Base-by-base conservation (phyloP, 441 rosid species). In the California macrophylla region DNA sequence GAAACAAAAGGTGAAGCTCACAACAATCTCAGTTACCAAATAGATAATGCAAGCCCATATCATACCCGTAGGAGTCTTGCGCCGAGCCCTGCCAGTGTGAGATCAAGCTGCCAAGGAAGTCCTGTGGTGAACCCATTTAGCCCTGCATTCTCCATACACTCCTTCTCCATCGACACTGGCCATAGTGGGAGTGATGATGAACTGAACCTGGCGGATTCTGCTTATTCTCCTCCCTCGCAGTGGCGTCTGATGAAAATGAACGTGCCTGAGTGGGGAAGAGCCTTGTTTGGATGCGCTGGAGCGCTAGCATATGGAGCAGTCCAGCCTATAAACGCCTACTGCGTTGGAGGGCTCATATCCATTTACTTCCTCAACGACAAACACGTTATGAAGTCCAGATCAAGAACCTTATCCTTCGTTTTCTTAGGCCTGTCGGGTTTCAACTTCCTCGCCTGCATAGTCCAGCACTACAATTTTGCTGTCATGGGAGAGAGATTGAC, bases 401-500 rank as follows among this genome's bases (percentile, higher is more conserved):
- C 88, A 8, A 80, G 78, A 64, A 82, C 34, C 63, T 79, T 83
- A 78, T 82, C 89, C 56, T n/a, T 79, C 12, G 66, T 84, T 71
- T 85, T 88, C 81, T 47, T 88, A 56, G 89, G 84, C 29, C 70
- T 88, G 20, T 86, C 71, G 36, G 89, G 74, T 62, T 81, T 88
- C 73, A 83, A 76, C 68, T 86, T 86, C 75, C 70, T 72, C 74
- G 73, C 83, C 42, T 73, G 85, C 45, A 79, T 85, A 68, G 80
- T 86, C 68, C 89, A 88, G 72, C 93, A 86, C 80, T 82, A 86
- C 75, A 85, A 74, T 66, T 88, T 88, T 69, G 77, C 87, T 3
- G 74, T 85, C 60, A 88, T 85, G 89, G 93, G 93, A 21, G 93
- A 88, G 77, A 82, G 73, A 71, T 54, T 88, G 72, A 88, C 91